Evolutionary conservation across 2,329 filamentous ascomycete species (phyloP).

Genomic region (Pseudogymnoascus sp.): DNA sequence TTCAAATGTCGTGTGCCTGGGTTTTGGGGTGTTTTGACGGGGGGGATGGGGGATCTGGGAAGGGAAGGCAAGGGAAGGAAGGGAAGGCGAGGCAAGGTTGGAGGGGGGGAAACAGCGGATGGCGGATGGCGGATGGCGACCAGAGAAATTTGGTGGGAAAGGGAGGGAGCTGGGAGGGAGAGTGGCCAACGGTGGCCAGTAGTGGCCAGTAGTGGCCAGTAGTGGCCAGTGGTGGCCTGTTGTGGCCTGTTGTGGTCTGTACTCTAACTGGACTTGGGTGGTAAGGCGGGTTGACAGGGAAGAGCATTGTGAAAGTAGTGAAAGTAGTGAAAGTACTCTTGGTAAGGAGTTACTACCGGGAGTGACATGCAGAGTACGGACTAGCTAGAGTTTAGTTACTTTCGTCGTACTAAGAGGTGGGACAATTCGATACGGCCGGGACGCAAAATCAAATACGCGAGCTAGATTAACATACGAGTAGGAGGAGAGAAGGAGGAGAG

Average conservation of each 20-base stretch:
- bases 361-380: slow-evolving; percentile 1
- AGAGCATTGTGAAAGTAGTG: neutral
- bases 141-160: neutral
- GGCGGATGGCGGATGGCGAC: neutral
- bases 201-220: neutral
- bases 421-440: neutral
- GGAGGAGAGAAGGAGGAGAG: neutral
- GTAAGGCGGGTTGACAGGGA: slow-evolving; percentile 1
- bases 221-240: neutral
- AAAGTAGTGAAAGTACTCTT: neutral
- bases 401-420: neutral
- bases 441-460: slow-evolving; percentile 4
- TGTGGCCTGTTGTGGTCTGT: neutral
- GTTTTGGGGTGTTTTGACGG: neutral
- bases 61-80: neutral
- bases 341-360: neutral
- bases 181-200: neutral
- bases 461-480: neutral
- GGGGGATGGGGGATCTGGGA: neutral
- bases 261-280: neutral
- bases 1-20: slow-evolving; percentile 4
- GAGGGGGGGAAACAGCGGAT: neutral
- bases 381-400: neutral
- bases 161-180: neutral
- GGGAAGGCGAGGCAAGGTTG: neutral